Percentiles rank a stretch among this genome's conserved stretches.
phyloP scores from a whole-genome alignment of 2,329 filamentous ascomycete species.

The Xylariaceae sp. region DNA sequence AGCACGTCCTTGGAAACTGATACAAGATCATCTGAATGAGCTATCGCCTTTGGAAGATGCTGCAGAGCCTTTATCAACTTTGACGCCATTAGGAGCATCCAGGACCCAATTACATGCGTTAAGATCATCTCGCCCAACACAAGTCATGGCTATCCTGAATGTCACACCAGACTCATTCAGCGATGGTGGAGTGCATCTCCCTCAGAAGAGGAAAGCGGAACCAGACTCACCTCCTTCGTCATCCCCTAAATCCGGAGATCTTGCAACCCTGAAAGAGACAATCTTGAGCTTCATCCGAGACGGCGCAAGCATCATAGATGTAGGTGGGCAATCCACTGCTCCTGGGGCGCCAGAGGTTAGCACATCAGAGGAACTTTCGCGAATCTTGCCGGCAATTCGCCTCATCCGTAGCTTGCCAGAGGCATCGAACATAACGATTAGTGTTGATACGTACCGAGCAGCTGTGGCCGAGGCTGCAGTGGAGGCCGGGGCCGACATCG shows the following conservation, averaged over 20 bases:
- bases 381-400: conserved; percentile 76
- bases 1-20: conserved; percentile 57
- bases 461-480: conserved; percentile 75
- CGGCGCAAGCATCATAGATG: conserved; percentile 82
- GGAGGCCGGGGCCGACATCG: conserved; percentile 78
- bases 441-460: conserved; percentile 90
- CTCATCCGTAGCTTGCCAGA: conserved; percentile 67
- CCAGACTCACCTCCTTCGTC: background rate
- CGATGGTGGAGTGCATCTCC: conserved; percentile 69
- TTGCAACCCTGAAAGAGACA: conserved; percentile 54
- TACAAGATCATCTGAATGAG: conserved; percentile 60
- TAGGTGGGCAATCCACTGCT: conserved; percentile 90
- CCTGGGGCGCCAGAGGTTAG: conserved; percentile 69
- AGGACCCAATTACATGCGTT: conserved; percentile 58
- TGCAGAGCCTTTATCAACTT: conserved; percentile 51
- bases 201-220: background rate
- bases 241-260: conserved; percentile 8
- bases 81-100: conserved; percentile 53
- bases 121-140: conserved; percentile 60
- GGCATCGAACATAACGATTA: conserved; percentile 66
- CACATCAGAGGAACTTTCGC: conserved; percentile 69
- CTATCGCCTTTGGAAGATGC: conserved; percentile 41
- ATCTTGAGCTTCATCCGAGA: conserved; percentile 60
- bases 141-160: conserved; percentile 92
- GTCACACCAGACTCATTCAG: conserved; percentile 96